These are phyloP conservation scores for Nepenthes alata DNA, from an alignment of 179 eudicot genomes.

Conservation along the genomic window DNA sequence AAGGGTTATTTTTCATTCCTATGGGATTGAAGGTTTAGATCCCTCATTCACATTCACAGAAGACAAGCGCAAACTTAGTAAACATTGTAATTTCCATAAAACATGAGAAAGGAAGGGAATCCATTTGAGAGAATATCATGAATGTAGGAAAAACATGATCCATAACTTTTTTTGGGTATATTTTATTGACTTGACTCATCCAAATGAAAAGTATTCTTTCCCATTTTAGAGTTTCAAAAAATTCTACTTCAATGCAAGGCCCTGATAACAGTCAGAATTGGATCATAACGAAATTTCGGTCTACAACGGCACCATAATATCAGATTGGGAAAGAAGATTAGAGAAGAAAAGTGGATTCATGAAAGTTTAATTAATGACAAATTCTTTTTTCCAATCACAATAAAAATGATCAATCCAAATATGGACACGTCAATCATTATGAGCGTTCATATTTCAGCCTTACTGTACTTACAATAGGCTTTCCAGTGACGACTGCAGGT, in stretches of 20 bases:
- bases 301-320: too few relatives aligned
- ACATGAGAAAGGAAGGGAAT: not conserved
- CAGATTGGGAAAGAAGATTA: too few relatives aligned
- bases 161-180: too few relatives aligned
- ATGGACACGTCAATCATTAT: too few relatives aligned
- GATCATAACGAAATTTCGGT: too few relatives aligned
- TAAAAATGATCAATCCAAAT: too few relatives aligned
- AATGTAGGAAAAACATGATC: too few relatives aligned
- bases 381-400: too few relatives aligned
- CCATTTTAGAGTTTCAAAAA: not conserved
- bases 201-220: too few relatives aligned
- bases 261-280: not conserved
- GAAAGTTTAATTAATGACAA: not conserved
- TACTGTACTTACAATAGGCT: constrained; percentile 61
- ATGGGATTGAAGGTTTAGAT: not conserved
- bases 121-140: too few relatives aligned
- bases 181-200: too few relatives aligned
- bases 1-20: not conserved
- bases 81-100: not conserved
- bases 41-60: not conserved
- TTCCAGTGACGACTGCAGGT: constrained; percentile 92
- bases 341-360: not conserved
- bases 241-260: not conserved
- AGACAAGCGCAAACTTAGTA: not conserved
- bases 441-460: not conserved